Conservation (phyloP, 805 yeast species). For the Suhomyces sp. region DNA sequence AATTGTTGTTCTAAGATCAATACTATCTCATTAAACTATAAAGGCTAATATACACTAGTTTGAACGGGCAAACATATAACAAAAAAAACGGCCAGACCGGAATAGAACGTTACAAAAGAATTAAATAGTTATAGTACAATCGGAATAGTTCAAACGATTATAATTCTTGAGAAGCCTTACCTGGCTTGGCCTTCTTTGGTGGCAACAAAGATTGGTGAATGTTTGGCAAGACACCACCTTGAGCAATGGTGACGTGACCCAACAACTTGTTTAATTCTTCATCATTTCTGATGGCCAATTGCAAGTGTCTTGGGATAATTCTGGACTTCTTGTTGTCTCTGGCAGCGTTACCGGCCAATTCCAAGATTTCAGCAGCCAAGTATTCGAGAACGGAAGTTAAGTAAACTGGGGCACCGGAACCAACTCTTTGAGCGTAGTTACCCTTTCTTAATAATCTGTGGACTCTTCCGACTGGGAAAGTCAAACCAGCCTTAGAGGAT, state of each 20-base stretch:
- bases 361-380: constrained; percentile 51
- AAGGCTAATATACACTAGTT: constrained; percentile 19
- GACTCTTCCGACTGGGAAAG: constrained; percentile 52
- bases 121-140: constrained; percentile 10
- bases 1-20: constrained; percentile 6
- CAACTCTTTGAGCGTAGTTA: constrained; percentile 52
- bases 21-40: constrained; percentile 12
- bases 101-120: constrained; percentile 9
- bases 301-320: constrained; percentile 53
- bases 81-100: constrained; percentile 1
- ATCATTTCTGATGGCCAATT: constrained; percentile 53
- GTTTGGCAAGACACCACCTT: constrained; percentile 55
- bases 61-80: constrained; percentile 7
- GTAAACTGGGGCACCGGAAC: constrained; percentile 54
- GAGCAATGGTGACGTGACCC: constrained; percentile 63
- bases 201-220: constrained; percentile 53
- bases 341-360: constrained; percentile 53
- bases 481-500: constrained; percentile 50
- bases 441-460: constrained; percentile 53
- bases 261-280: constrained; percentile 51
- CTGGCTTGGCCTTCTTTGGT: constrained; percentile 46
- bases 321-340: constrained; percentile 87
- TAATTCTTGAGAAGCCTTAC: constrained; percentile 60
- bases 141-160: constrained; percentile 24
- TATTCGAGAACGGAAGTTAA: constrained; percentile 50